A percentile compares a stretch with the other conserved stretches of the same genome.
phyloP scores from a whole-genome alignment of 108 stramenopile genomes.

The Poteriospumella lacustris region DNA sequence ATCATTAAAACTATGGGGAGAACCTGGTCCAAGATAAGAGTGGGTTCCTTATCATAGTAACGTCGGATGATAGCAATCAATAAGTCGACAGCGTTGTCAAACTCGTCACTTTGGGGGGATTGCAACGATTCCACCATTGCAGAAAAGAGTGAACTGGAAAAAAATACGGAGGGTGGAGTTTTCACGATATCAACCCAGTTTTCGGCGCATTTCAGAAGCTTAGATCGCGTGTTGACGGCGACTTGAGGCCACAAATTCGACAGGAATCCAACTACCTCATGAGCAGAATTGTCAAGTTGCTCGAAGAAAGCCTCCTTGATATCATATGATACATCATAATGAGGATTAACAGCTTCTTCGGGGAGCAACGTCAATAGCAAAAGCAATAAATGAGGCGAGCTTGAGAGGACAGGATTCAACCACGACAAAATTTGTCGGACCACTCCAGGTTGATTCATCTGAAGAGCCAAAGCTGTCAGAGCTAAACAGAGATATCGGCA shows the following conservation, averaged over 20 bases:
- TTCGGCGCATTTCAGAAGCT: constrained; percentile 1
- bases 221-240: not conserved
- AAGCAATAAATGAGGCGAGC: not conserved
- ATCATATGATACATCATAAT: not conserved
- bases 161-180: not conserved
- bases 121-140: not conserved
- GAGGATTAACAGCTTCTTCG: constrained; percentile 7
- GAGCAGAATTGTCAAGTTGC: not conserved
- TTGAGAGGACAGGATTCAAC: not conserved
- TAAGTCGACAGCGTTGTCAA: constrained; percentile 15
- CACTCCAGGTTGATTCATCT: constrained; percentile 12
- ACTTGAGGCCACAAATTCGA: not conserved
- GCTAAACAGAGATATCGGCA: not conserved
- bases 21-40: not conserved
- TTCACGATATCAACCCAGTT: constrained; percentile 19
- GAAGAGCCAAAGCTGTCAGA: constrained; percentile 9
- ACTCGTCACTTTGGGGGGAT: not conserved
- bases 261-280: not conserved
- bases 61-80: not conserved
- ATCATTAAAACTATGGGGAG: not conserved
- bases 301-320: not conserved
- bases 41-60: not conserved
- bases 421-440: constrained; percentile 3
- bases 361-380: not conserved
- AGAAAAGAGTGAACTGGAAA: not conserved